Base-by-base conservation (phyloP, 2,329 filamentous ascomycete genomes). In the Neopestalotiopsis rosae region DNA sequence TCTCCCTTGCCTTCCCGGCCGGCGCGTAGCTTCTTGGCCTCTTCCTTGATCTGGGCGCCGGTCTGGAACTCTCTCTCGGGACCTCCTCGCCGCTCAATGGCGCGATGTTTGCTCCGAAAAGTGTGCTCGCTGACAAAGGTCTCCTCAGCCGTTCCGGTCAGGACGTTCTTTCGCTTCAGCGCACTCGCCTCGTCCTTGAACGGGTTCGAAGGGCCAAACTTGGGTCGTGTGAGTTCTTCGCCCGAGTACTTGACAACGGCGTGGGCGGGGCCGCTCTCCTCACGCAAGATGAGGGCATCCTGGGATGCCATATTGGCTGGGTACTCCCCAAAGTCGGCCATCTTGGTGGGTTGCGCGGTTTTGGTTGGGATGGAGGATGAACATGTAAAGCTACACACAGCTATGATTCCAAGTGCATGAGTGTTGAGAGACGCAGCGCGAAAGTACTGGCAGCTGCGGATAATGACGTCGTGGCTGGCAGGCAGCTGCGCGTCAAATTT, bases 101-200 rank as follows among this genome's bases (percentile, higher is more conserved):
- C 94, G 68, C 94, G 91, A 78, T 98, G 95, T 72, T 96, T 94
- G 76, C 89, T 89, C 74, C 94, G 90, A 79, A 99, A 99, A 0
- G 93, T 94, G 72, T 95, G 90, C 76, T 98, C 96, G 79, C 94
- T 97, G 72, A 99, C 90, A 74, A 89, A 93, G 0, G 93, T 94
- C 81, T 99, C 95, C 74, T 96, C 89, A 1, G 96, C 96, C 75
- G 89, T 92, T 12, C 96, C 96, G 0, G 96, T 98, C 12, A 93
- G 86, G 1, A 95, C 87, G 71, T 94, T 95, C 77, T 95, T 95
- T 70, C 93, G 90, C 81, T 95, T 95, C 69, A 90, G 78, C 1
- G 82, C 81, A 63, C 83, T 88, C 24, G 85, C 80, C 34, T 90
- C 86, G 72, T 91, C 86, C 77, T 89, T 90, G 80, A 93, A 95